These are phyloP conservation scores for Cyclocybe cylindracea DNA, from an alignment of 768 basidiomycete genomes.

Conservation along the genomic window DNA sequence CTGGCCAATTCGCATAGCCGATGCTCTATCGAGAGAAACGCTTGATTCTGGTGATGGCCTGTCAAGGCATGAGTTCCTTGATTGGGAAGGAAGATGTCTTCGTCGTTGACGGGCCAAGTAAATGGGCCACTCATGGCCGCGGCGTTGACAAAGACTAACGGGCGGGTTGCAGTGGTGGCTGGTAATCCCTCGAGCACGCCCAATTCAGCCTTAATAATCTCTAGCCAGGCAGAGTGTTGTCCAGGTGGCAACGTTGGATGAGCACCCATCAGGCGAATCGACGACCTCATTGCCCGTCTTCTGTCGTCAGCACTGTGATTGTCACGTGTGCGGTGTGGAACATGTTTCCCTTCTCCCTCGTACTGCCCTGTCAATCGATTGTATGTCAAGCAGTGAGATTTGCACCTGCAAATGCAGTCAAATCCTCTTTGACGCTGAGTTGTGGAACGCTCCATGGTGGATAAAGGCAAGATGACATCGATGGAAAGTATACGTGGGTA, in stretches of 20 bases:
- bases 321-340: conserved; percentile 11
- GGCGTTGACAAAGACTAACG: conserved; percentile 2
- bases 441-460: too few relatives aligned
- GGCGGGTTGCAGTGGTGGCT: not conserved
- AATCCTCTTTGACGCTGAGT: too few relatives aligned
- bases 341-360: conserved; percentile 13
- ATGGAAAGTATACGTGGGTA: too few relatives aligned
- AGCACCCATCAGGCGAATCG: not conserved
- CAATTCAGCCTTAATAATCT: conserved; percentile 4
- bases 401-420: conserved; percentile 13
- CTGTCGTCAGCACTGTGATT: conserved; percentile 19
- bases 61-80: too few relatives aligned
- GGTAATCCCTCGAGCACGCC: not conserved
- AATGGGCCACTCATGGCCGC: conserved; percentile 2
- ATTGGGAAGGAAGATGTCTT: too few relatives aligned
- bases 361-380: conserved; percentile 14
- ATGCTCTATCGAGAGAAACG: too few relatives aligned
- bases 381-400: conserved; percentile 8
- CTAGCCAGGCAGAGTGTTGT: conserved; percentile 2
- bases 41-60: too few relatives aligned
- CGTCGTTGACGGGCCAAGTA: too few relatives aligned
- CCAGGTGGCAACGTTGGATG: not conserved
- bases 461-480: too few relatives aligned
- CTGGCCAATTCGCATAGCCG: too few relatives aligned
- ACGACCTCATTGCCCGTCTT: too few relatives aligned